phyloP scores from a whole-genome alignment of 1,284 basidiomycete species.

The Moesziomyces antarcticus region DNA sequence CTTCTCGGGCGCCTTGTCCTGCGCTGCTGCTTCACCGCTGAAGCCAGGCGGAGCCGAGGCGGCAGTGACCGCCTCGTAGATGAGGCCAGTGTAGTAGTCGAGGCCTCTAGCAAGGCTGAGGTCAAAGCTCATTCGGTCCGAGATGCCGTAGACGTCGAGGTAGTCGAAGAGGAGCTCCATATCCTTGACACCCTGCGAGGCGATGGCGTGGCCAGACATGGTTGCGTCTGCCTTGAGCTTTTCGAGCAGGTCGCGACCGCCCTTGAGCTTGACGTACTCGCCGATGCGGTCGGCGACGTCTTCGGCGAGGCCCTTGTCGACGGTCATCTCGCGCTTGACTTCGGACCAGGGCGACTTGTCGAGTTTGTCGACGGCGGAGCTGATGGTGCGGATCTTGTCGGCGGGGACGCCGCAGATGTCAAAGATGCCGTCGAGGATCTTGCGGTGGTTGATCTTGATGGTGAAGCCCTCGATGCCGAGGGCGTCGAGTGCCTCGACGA shows the following conservation, averaged over 20 bases:
- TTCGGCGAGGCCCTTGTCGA: conserved; percentile 90
- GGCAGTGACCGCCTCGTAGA: conserved; percentile 95
- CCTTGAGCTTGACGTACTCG: conserved; percentile 89
- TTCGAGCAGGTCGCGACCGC: conserved; percentile 81
- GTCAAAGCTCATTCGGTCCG: conserved; percentile 87
- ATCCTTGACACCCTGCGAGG: conserved; percentile 85
- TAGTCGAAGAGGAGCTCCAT: conserved; percentile 89
- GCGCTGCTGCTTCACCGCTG: conserved; percentile 59
- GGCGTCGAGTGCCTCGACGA: conserved; percentile 82
- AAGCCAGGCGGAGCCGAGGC: conserved; percentile 90
- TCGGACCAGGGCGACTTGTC: conserved; percentile 93
- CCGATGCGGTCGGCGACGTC: conserved; percentile 91
- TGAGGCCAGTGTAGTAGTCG: conserved; percentile 98
- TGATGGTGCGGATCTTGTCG: conserved; percentile 93
- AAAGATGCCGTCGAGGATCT: conserved; percentile 97
- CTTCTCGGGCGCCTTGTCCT: conserved; percentile 56
- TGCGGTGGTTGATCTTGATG: conserved; percentile 93
- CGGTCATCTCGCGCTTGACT: conserved; percentile 95
- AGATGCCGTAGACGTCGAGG: conserved; percentile 81
- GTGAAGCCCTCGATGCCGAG: conserved; percentile 89
- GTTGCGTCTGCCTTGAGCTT: conserved; percentile 77
- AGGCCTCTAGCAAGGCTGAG: conserved; percentile 93
- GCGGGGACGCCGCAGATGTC: conserved; percentile 92
- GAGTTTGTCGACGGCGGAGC: conserved; percentile 96
- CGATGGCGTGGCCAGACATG: conserved; percentile 79